Base-by-base conservation (phyloP, 768 basidiomycete species). In the Trametopsis cervina region DNA sequence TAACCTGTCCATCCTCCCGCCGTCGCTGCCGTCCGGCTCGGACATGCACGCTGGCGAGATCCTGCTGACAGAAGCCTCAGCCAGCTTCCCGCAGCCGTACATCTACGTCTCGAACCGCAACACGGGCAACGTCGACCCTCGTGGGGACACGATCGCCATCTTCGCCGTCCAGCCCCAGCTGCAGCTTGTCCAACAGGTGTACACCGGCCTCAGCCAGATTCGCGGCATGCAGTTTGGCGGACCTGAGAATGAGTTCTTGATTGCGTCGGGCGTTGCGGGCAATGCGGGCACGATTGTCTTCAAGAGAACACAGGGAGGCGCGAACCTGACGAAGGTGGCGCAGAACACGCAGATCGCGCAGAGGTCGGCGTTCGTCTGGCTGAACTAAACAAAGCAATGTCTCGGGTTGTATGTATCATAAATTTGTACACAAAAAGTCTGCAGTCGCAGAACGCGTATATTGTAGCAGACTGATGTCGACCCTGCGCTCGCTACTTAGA, bases 41-140 rank as follows among this genome's bases (percentile, higher is more conserved):
- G 46, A 57, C 51, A 81, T 74, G 57, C 58, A 75, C 9, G 82
- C 75, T 0, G 83, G 69, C 7, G 84, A 85, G 55, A 75, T 86
- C 54, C 72, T 85, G 39, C 75, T 84, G 50, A 77, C 83, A 0
- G 52, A 68, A 12, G 67, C 73, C 1, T 72, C 72, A 1, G 21
- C 47, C 2, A 56, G 58, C 18, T 85, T 79, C 68, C 73, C 72
- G 0, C 66, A 54, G 2, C 69, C 75, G 0, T 80, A 76, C 54
- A 74, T 85, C 54, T 87, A 85, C 63, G 73, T 70, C 17, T 83
- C 83, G 3, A 86, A 86, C 65, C 73, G 84, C 36, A 83, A 85
- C 62, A 69, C 67, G 0, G 78, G 73, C 17, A 55, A 55, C 49
- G 58, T 63, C 44, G 77, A 78, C 46, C 60, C 75, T 20, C 70